Evolutionary conservation across 148 eudicot genomes (phyloP), one percentile per base, ranked within the genome.

Genomic region (Polygonum aviculare): DNA sequence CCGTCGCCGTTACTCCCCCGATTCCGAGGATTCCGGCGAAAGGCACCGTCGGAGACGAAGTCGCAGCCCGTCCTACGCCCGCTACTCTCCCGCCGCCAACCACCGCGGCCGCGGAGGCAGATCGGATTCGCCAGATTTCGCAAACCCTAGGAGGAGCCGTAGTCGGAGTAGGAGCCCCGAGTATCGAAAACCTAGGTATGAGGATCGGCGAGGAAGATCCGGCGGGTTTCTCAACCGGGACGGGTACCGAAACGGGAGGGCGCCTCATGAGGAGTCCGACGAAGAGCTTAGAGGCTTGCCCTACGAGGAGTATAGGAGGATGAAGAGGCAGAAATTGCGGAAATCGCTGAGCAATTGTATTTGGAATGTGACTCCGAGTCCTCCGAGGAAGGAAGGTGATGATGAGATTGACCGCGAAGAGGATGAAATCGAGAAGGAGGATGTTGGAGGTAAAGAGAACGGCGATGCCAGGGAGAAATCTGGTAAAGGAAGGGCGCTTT

Each of bases 341-440:
- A 86, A 87, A 73, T 47, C 31, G 69, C 59, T 85, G 76, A 81
- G 77, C 65, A 80, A 79, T 74, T 77, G 80, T 44, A 78, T 95
- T 5, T 95, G 99, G 99, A 85, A 87, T 33, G 79, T 77, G 41
- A 89, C 94, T 1, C 97, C 99, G 51, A 95, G 99, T 44, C 97
- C 99, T 26, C 97, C 94, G 35, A 84, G 94, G 45, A 57, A 39
- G 15, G 87, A 83, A 31, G 75, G 85, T 44, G 75, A 87, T 44
- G 92, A 85, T 50, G 77, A 75, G 9, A 77, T 84, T 67, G 88
- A 80, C 18, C 67, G 47, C 14, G 89, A 83, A 47, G 83, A 74
- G 38, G 87, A 82, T 52, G 80, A 52, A 14, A 10, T 74, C 50
- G 73, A 2, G 3, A 81, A 77, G 22, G 78, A 85, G 65, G 77